Conservation (phyloP, 495 filamentous ascomycete species). For the Aspergillus cristatus region DNA sequence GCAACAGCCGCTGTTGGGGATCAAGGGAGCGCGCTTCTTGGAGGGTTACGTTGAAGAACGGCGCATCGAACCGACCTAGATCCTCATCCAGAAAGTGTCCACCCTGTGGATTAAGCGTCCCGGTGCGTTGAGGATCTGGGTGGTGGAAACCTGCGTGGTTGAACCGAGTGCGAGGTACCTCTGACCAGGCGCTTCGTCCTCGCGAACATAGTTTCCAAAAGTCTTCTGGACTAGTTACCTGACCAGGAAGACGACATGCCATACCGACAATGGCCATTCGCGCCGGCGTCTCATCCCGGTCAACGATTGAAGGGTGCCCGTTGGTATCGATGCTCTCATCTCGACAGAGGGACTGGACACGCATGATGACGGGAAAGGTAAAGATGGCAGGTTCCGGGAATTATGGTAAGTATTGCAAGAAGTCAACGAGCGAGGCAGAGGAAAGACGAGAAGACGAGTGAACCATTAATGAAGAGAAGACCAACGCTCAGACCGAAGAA, state of each 20-base stretch:
- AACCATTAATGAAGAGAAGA: too few species aligned
- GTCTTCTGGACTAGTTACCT: slow-evolving; percentile 35
- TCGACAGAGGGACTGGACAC: too few species aligned
- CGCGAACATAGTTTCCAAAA: slow-evolving; percentile 36
- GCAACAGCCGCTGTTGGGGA: slow-evolving; percentile 41
- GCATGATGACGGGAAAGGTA: too few species aligned
- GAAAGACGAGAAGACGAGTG: too few species aligned
- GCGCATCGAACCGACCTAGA: slow-evolving; percentile 37
- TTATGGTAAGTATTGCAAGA: too few species aligned
- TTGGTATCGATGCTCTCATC: too few species aligned
- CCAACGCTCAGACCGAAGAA: too few species aligned
- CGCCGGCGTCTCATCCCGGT: too few species aligned
- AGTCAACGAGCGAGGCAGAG: too few species aligned
- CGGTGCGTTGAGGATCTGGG: neutral
- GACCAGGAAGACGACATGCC: slow-evolving; percentile 28
- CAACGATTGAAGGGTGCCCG: too few species aligned
- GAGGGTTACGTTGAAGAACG: slow-evolving; percentile 39
- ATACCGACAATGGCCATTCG: slow-evolving; percentile 24
- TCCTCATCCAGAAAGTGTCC: slow-evolving; percentile 41
- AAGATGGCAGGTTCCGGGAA: too few species aligned
- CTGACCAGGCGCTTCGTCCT: neutral
- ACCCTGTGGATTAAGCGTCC: neutral
- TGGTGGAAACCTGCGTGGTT: neutral
- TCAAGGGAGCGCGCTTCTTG: slow-evolving; percentile 43
- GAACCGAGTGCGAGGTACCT: neutral